Conservation (phyloP, 2,329 filamentous ascomycete genomes). For the Hortaea sp. region DNA sequence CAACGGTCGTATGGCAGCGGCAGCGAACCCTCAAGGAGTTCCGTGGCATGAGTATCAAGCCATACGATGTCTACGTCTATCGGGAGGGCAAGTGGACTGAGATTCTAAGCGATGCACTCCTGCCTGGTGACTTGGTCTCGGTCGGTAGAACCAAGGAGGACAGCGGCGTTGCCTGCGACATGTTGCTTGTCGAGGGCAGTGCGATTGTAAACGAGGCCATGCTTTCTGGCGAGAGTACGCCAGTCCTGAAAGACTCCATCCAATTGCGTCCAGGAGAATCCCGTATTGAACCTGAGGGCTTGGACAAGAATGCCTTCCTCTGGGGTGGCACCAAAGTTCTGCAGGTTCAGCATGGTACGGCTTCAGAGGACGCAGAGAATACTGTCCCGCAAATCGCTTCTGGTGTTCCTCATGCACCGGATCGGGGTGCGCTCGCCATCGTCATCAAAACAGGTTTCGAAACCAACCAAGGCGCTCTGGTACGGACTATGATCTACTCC, state of each 20-base stretch:
- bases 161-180: conserved; percentile 91
- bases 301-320: conserved; percentile 95
- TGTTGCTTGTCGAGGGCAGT: conserved; percentile 87
- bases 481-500: conserved; percentile 99
- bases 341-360: conserved; percentile 80
- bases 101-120: conserved; percentile 77
- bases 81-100: conserved; percentile 81
- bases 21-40: conserved; percentile 94
- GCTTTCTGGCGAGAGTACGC: conserved; percentile 96
- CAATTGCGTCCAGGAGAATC: conserved; percentile 79
- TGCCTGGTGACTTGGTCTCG: conserved; percentile 88
- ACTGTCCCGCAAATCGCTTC: conserved; percentile 57
- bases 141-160: conserved; percentile 93
- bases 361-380: conserved; percentile 54
- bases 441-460: conserved; percentile 98
- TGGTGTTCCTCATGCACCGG: conserved; percentile 73
- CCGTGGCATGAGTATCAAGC: conserved; percentile 98
- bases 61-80: conserved; percentile 88
- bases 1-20: conserved; percentile 97
- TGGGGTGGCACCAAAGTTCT: conserved; percentile 97
- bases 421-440: conserved; percentile 86
- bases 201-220: conserved; percentile 99
- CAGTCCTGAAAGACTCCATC: conserved; percentile 89
- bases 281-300: conserved; percentile 70
- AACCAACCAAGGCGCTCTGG: conserved; percentile 93